Base-by-base conservation (phyloP, 2,329 filamentous ascomycete species). In the Aspergillus pseudoglaucus region DNA sequence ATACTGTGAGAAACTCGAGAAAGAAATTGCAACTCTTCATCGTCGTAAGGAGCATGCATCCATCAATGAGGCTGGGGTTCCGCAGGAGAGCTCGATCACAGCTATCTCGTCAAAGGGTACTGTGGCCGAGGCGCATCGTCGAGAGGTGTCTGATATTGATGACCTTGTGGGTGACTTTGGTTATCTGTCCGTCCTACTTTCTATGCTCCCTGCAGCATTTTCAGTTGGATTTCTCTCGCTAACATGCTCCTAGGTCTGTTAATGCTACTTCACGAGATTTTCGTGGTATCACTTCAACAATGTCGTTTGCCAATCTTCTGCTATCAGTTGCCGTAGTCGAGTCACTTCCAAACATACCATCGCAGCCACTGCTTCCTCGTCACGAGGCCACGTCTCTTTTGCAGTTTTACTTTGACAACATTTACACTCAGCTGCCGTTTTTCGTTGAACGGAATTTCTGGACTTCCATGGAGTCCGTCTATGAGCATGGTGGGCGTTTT, bases 221-320 rank as follows among this genome's bases (percentile, higher is more conserved):
- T 39, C 37, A 18, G 17, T 4, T 30, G 25, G 10, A 30, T 45
- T 20, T 47, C n/a, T 38, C 45, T 44, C 50, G 46, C 56, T 57
- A 42, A 59, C 47, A 39, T 46, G 15, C 15, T 22, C 40, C 39
- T 59, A 93, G 89, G 47, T 89, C 91, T 4, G 88, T 98, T 62
- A 95, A 95, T 72, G 90, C 93, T 23, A 96, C 90, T 0, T 91
- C 90, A 1, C 81, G 90, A 62, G 93, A 97, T 67, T 96, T 96
- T 62, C 89, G 95, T 65, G 86, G 89, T 7, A 89, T 90, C 49
- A 84, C 87, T 25, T 86, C 83, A 51, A 89, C 88, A 60, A 94
- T 95, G 80, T 95, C 90, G 0, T 96, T 96, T 75, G 88, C 90
- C 22, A 84, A 88, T 32, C 78, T 97, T 17, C 86, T 96, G 20